phyloP scores from a whole-genome alignment of 1,284 basidiomycete genomes.

The Heterobasidion annosum region DNA sequence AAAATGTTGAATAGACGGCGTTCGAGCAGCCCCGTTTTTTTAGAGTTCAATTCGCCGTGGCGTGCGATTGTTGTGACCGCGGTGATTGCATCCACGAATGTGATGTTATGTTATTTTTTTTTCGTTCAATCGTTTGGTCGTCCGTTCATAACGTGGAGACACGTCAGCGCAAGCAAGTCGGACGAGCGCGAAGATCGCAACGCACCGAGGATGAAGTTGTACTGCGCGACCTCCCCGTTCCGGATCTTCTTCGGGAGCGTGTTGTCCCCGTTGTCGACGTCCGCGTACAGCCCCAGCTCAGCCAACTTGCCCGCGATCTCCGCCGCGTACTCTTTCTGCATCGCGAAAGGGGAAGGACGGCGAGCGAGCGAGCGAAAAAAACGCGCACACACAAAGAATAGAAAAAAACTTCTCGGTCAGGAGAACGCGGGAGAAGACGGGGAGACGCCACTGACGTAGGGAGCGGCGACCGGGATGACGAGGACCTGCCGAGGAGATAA shows the following conservation, averaged over 20 bases:
- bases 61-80: no score
- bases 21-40: no score
- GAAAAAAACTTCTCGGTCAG: not conserved
- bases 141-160: not conserved
- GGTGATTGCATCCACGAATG: no score
- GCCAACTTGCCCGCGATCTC: slow-evolving; percentile 68
- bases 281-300: slow-evolving; percentile 75
- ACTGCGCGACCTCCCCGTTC: slow-evolving; percentile 87
- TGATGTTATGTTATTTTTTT: not conserved
- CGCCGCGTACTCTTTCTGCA: slow-evolving; percentile 82
- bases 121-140: not conserved
- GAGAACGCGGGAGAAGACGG: not conserved
- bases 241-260: slow-evolving; percentile 97
- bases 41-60: no score
- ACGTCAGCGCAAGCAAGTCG: not conserved
- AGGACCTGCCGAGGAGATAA: slow-evolving; percentile 90
- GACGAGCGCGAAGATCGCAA: slow-evolving; percentile 4
- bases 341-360: not conserved
- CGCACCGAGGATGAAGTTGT: slow-evolving; percentile 95
- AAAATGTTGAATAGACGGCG: no score
- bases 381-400: not conserved
- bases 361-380: not conserved
- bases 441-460: slow-evolving; percentile 54
- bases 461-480: slow-evolving; percentile 87
- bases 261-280: slow-evolving; percentile 89